Percentiles rank a stretch among this genome's conserved stretches.
Evolutionary conservation across 2,329 filamentous ascomycete genomes (phyloP).

Genomic region (Cladophialophora immunda): DNA sequence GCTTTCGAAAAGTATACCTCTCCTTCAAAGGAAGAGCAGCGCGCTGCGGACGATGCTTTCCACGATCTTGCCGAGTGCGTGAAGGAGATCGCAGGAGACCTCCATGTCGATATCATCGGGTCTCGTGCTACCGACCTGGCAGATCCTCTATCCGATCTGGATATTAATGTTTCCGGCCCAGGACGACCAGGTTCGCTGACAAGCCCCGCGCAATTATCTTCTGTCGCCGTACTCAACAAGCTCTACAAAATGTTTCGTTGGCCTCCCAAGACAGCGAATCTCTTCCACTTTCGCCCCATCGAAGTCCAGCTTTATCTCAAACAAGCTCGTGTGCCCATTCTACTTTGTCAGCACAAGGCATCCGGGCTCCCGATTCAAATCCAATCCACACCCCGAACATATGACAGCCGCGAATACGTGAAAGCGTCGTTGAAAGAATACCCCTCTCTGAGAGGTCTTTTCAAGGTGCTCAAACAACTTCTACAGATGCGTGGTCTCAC

Average conservation of each 20-base stretch:
- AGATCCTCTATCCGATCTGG: constrained; percentile 63
- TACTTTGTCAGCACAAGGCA: constrained; percentile 52
- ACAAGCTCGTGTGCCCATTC: constrained; percentile 44
- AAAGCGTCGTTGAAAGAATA: constrained; percentile 58
- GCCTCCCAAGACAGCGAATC: constrained; percentile 16
- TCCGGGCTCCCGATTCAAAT: constrained; percentile 64
- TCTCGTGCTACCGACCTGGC: constrained; percentile 63
- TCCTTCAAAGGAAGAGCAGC: constrained; percentile 54
- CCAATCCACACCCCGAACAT: constrained; percentile 54
- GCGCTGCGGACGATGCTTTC: constrained; percentile 42
- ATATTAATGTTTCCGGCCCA: constrained; percentile 50
- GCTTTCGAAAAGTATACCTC: constrained; percentile 56
- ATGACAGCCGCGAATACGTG: constrained; percentile 54
- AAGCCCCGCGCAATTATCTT: constrained; percentile 13
- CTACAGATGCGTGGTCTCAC: constrained; percentile 61
- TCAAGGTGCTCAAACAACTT: constrained; percentile 58
- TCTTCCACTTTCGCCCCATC: constrained; percentile 17
- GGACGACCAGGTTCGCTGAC: constrained; percentile 18
- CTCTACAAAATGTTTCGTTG: constrained; percentile 25
- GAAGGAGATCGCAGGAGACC: constrained; percentile 41
- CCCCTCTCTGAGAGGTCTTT: constrained; percentile 60
- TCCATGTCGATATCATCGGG: constrained; percentile 58
- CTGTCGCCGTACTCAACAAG: constrained; percentile 21
- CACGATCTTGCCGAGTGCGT: constrained; percentile 45
- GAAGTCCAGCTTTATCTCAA: constrained; percentile 28